Conservation (phyloP, 225 moss, liverwort and hornwort genomes). For the Pseudoscleropodium purum region DNA sequence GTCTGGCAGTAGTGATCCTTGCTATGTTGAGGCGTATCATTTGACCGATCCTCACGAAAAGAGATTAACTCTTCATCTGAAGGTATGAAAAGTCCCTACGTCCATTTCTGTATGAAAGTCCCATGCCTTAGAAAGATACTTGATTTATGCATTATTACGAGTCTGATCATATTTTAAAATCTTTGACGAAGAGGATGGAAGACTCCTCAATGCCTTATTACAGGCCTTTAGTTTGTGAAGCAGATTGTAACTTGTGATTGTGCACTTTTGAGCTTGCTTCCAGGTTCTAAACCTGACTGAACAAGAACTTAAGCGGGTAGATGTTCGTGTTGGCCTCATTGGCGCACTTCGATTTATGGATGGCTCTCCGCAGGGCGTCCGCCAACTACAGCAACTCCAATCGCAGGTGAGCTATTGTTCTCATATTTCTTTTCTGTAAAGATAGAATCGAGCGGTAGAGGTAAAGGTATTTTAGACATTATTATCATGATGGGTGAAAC, state of each 20-base stretch:
- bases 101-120: background rate
- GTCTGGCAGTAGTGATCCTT: conserved; percentile 96
- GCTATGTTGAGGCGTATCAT: conserved; percentile 94
- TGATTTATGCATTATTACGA: background rate
- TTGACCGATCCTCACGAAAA: conserved; percentile 73
- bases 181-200: background rate
- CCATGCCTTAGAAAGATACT: background rate
- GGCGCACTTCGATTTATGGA: conserved; percentile 94
- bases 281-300: conserved; percentile 82
- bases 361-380: conserved; percentile 83
- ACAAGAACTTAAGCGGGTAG: conserved; percentile 75
- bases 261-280: background rate
- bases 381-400: conserved; percentile 83
- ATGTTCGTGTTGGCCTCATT: conserved; percentile 82
- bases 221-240: background rate
- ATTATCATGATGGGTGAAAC: background rate
- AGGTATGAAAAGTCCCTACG: conserved; percentile 31
- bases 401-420: conserved; percentile 55
- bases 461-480: background rate
- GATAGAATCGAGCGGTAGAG: background rate
- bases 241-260: background rate
- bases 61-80: conserved; percentile 81
- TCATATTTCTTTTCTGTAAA: background rate
- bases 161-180: background rate
- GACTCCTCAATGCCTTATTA: background rate